Percentiles rank a stretch among this genome's conserved stretches.
Conservation (phyloP, 1,284 basidiomycete species). For the Tausonia pullulans region DNA sequence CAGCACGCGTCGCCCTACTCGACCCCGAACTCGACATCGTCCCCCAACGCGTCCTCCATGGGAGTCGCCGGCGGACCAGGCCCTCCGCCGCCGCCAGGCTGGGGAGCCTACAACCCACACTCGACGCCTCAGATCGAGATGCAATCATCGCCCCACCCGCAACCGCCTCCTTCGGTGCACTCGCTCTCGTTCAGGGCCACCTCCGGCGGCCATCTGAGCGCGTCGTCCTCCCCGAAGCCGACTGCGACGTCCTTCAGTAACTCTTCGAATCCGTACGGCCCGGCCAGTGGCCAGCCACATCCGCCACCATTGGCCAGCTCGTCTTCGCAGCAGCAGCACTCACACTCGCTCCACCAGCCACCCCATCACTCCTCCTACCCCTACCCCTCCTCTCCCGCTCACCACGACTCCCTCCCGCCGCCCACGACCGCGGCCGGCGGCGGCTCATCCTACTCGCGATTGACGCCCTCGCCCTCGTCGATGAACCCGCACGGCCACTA, state of each 20-base stretch:
- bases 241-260: not conserved
- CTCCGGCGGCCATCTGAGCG: too few species aligned
- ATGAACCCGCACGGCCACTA: not conserved
- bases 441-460: not conserved
- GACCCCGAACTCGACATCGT: not conserved
- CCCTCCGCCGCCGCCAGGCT: not conserved
- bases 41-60: not conserved
- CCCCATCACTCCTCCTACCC: not conserved
- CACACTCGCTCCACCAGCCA: not conserved
- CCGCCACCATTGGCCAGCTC: not conserved
- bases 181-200: not conserved
- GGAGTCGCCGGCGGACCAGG: not conserved
- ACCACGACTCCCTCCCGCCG: not conserved
- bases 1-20: not conserved
- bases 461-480: not conserved
- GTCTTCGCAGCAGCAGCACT: not conserved
- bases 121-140: slow-evolving; percentile 12
- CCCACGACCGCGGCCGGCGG: not conserved
- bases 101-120: slow-evolving; percentile 6
- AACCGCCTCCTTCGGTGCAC: not conserved
- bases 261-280: not conserved
- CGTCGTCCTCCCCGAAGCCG: too few species aligned
- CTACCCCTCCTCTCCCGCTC: not conserved
- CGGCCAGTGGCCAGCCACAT: not conserved
- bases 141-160: slow-evolving; percentile 7